These are phyloP conservation scores for Acanthamoeba pearcei DNA, from an alignment of 208 protist genomes.

Conservation along the genomic window DNA sequence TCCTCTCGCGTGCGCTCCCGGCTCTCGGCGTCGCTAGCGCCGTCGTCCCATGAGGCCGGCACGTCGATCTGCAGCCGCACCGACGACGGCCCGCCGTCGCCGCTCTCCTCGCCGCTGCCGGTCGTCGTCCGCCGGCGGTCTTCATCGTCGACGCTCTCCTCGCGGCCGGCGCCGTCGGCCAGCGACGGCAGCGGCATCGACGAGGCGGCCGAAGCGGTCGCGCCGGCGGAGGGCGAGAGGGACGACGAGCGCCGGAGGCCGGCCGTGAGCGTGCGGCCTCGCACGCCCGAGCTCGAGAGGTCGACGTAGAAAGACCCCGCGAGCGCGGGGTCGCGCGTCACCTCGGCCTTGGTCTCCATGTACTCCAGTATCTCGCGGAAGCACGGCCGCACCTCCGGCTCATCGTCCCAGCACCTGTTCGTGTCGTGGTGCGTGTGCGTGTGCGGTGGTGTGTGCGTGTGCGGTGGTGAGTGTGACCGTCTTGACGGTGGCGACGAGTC, in stretches of 20 bases:
- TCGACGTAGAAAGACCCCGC: neutral
- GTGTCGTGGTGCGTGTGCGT: no score
- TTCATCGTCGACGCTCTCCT: neutral
- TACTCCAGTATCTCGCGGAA: conserved; percentile 20
- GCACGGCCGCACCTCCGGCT: conserved; percentile 15
- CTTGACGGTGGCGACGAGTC: neutral
- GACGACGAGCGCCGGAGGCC: neutral
- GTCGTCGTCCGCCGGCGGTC: conserved; percentile 4
- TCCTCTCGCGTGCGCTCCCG: neutral
- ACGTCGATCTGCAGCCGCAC: neutral
- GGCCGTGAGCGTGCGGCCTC: neutral
- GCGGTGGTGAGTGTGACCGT: neutral
- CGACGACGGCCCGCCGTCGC: neutral
- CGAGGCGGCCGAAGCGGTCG: neutral
- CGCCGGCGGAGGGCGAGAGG: neutral
- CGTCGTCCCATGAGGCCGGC: neutral
- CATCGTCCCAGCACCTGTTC: conserved; percentile 20
- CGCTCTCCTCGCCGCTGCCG: conserved; percentile 48
- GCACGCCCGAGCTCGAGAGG: neutral
- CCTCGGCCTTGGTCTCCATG: neutral
- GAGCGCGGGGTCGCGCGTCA: neutral
- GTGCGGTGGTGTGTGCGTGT: neutral
- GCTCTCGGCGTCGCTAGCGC: neutral
- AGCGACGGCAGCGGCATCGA: neutral
- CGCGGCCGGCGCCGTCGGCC: neutral